Percentiles rank a stretch among this genome's conserved stretches.
phyloP scores from a whole-genome alignment of 2,329 filamentous ascomycete genomes.

The Pyricularia sp. region DNA sequence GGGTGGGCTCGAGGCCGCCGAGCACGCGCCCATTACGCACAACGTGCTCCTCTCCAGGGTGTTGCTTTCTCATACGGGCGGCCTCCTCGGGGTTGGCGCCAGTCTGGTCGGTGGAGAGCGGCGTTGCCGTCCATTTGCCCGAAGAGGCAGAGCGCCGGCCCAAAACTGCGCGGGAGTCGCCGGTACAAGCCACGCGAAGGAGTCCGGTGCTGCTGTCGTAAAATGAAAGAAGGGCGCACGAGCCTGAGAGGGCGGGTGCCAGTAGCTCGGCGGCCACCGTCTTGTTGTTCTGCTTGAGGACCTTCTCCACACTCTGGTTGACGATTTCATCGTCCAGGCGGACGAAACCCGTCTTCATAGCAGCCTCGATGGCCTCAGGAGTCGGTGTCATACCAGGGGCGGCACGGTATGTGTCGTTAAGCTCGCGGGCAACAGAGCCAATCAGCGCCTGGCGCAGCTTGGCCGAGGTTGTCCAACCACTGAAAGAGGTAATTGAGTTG shows the following conservation, averaged over 20 bases:
- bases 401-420: conserved; percentile 82
- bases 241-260: conserved; percentile 89
- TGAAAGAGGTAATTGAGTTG: conserved; percentile 20
- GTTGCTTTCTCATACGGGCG: conserved; percentile 67
- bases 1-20: conserved; percentile 80
- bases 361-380: conserved; percentile 70
- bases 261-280: conserved; percentile 82
- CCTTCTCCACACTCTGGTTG: conserved; percentile 81
- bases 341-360: conserved; percentile 85
- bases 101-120: conserved; percentile 87
- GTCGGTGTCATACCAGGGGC: conserved; percentile 50
- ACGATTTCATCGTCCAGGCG: conserved; percentile 90
- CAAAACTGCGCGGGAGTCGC: conserved; percentile 88
- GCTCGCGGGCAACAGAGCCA: conserved; percentile 79
- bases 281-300: conserved; percentile 79
- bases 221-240: conserved; percentile 89
- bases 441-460: conserved; percentile 89
- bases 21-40: conserved; percentile 81
- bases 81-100: conserved; percentile 78
- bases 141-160: conserved; percentile 56
- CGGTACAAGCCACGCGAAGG: conserved; percentile 86
- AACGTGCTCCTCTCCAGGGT: conserved; percentile 81
- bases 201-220: conserved; percentile 83
- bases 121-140: conserved; percentile 86
- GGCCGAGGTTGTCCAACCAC: conserved; percentile 95